Percentiles rank a stretch among this genome's conserved stretches.
phyloP scores from a whole-genome alignment of 202 grass and related monocot genomes.

The Panicum virgatum region DNA sequence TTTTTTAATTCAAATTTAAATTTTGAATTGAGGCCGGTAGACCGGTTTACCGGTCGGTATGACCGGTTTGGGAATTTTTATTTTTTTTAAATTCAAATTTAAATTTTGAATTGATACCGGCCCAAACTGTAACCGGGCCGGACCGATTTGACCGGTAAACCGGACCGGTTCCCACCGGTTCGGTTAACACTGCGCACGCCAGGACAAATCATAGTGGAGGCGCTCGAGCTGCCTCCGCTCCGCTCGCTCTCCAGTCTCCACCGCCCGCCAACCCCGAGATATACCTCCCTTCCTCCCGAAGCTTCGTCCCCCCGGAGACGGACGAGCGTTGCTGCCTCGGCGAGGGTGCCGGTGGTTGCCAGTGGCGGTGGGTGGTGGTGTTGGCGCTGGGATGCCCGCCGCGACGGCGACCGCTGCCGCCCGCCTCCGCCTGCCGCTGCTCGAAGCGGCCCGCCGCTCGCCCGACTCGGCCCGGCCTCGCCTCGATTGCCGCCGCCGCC shows the following conservation, averaged over 20 bases:
- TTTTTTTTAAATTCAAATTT: too few relatives aligned
- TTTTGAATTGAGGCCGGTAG: too few relatives aligned
- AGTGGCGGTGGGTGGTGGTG: constrained; percentile 33
- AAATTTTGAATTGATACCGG: too few relatives aligned
- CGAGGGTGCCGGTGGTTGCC: background rate
- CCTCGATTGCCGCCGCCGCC: constrained; percentile 18
- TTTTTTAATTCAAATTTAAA: too few relatives aligned
- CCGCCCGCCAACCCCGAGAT: constrained; percentile 1
- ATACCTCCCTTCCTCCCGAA: constrained; percentile 30
- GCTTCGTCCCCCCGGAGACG: constrained; percentile 2
- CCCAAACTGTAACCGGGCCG: too few relatives aligned
- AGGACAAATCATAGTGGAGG: constrained; percentile 6
- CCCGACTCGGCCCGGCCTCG: background rate
- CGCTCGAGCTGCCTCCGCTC: background rate
- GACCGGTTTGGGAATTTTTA: too few relatives aligned
- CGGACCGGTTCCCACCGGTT: too few relatives aligned
- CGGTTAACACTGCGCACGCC: too few relatives aligned
- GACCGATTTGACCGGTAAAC: too few relatives aligned
- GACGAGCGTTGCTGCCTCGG: background rate
- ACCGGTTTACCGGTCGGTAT: too few relatives aligned
- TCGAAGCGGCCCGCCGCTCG: background rate
- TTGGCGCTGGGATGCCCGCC: constrained; percentile 35
- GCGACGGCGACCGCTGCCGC: constrained; percentile 36
- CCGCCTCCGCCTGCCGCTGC: constrained; percentile 34
- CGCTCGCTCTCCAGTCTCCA: background rate